A percentile compares a stretch with the other conserved stretches of the same genome.
Evolutionary conservation across 176 grass and related monocot species (phyloP).

Genomic region (Avena eriantha): DNA sequence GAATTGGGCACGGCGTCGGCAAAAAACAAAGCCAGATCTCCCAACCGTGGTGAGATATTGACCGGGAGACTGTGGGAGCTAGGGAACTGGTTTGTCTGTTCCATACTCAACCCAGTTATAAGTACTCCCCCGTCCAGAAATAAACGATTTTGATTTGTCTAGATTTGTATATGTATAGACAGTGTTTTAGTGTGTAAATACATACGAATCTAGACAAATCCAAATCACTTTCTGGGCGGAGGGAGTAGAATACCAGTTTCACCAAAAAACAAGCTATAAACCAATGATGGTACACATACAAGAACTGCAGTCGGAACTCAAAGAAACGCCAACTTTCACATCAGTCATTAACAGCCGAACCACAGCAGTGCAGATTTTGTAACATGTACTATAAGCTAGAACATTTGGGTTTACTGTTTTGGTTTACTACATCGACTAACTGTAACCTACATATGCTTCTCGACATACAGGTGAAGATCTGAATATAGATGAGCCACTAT

Average conservation of each 20-base stretch:
- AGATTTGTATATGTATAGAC: too few relatives aligned
- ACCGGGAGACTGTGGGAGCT: background rate
- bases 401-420: conserved; percentile 27
- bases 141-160: too few relatives aligned
- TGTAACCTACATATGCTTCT: conserved; percentile 37
- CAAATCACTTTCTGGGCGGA: too few relatives aligned
- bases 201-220: too few relatives aligned
- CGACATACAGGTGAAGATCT: conserved; percentile 31
- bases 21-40: background rate
- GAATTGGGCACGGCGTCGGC: background rate
- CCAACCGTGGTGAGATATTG: background rate
- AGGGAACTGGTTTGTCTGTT: background rate
- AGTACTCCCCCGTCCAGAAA: too few relatives aligned
- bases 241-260: background rate
- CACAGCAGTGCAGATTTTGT: background rate
- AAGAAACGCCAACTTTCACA: background rate
- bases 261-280: background rate
- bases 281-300: background rate
- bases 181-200: too few relatives aligned
- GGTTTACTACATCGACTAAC: conserved; percentile 25
- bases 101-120: background rate
- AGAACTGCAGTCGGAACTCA: too few relatives aligned
- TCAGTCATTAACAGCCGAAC: background rate
- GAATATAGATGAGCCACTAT: conserved; percentile 32
- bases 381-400: conserved; percentile 4